These are phyloP conservation scores for Bromus sterilis DNA, from an alignment of 176 grass and related monocot genomes.

Conservation along the genomic window DNA sequence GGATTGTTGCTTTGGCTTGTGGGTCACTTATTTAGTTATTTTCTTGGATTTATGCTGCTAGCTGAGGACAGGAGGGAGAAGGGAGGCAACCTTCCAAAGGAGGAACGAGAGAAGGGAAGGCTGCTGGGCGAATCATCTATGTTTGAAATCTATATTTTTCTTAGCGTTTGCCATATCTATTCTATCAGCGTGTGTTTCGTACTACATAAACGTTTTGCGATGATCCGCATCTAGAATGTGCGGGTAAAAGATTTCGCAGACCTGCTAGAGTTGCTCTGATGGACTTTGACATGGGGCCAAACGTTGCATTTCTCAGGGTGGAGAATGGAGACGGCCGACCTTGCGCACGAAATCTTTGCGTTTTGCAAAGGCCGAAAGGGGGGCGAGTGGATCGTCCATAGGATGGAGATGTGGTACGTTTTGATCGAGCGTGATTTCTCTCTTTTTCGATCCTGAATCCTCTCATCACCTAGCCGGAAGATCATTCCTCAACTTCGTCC, in stretches of 20 bases:
- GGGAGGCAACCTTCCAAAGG: constrained; percentile 1
- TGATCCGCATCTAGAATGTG: too few species aligned
- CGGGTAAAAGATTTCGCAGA: too few species aligned
- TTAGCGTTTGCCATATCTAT: too few species aligned
- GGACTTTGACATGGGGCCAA: constrained; percentile 17
- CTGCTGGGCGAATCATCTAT: constrained; percentile 7
- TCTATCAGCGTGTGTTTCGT: too few species aligned
- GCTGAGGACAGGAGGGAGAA: not conserved
- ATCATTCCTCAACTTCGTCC: not conserved
- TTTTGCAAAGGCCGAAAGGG: not conserved
- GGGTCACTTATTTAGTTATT: not conserved
- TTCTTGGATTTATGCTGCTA: not conserved
- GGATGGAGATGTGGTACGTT: not conserved
- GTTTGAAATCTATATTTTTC: too few species aligned
- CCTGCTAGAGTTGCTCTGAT: too few species aligned
- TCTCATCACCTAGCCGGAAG: too few species aligned
- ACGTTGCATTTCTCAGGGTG: not conserved
- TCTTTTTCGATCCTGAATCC: too few species aligned
- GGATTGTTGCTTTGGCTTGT: not conserved
- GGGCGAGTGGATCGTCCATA: constrained; percentile 3
- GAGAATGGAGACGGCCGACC: constrained; percentile 13
- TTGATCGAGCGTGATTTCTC: constrained; percentile 18
- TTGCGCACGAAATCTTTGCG: constrained; percentile 10
- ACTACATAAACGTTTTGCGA: too few species aligned
- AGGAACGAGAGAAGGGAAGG: constrained; percentile 10